Evolutionary conservation across 441 rosid genomes (phyloP).

Genomic region (Arabidopsis lyrata): DNA sequence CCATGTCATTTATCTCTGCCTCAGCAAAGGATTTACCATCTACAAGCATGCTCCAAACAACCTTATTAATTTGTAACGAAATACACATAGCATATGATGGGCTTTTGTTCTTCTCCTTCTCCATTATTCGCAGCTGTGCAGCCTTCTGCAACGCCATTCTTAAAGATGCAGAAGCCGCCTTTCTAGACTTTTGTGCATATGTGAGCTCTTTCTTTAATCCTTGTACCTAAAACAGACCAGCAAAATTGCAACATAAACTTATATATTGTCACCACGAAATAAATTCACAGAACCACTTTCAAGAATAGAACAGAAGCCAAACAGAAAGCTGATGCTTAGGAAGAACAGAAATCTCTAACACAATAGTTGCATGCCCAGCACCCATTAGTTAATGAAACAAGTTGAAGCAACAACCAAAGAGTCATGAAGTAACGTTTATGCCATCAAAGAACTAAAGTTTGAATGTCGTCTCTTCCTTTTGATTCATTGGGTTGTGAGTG

Average conservation of each 20-base stretch:
- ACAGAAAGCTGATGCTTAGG: slow-evolving; percentile 20
- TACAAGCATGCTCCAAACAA: slow-evolving; percentile 95
- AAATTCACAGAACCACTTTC: slow-evolving; percentile 2
- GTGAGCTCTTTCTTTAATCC: slow-evolving; percentile 77
- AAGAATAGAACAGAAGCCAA: slow-evolving; percentile 2
- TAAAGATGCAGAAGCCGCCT: slow-evolving; percentile 75
- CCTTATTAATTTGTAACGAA: slow-evolving; percentile 82
- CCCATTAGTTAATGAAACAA: not conserved
- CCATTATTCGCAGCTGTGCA: slow-evolving; percentile 82
- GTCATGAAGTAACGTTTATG: not conserved
- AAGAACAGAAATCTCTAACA: slow-evolving; percentile 12
- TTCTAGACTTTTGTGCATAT: slow-evolving; percentile 73
- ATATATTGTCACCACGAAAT: not conserved
- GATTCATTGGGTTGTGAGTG: no score
- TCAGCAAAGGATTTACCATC: slow-evolving; percentile 98
- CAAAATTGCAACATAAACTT: slow-evolving; percentile 28
- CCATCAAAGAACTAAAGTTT: no score
- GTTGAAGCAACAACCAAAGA: slow-evolving; percentile 9
- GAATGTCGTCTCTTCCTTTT: no score
- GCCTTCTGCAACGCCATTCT: slow-evolving; percentile 85
- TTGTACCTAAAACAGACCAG: slow-evolving; percentile 66
- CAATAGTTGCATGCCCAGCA: slow-evolving; percentile 30
- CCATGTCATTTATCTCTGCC: slow-evolving; percentile 98
- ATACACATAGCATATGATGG: slow-evolving; percentile 98
- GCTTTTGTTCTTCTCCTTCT: slow-evolving; percentile 95